phyloP scores from a whole-genome alignment of 192 early-diverging fungal species.

The Umbelopsis ramanniana region DNA sequence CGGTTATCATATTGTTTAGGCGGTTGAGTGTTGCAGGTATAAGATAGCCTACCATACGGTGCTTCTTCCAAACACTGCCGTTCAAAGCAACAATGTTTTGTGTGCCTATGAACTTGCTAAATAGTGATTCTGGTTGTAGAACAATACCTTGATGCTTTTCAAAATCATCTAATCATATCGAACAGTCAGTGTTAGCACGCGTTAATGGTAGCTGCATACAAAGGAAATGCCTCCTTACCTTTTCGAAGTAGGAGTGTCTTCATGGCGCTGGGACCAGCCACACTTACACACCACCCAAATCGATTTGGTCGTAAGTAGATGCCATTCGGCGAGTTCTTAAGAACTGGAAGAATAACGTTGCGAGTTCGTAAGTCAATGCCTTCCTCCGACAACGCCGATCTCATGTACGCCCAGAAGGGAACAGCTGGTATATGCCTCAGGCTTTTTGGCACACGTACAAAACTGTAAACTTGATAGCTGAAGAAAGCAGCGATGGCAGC shows the following conservation, averaged over 20 bases:
- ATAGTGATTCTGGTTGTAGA: background rate
- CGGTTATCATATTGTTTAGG: background rate
- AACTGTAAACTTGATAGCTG: background rate
- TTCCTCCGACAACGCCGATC: background rate
- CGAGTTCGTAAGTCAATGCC: background rate
- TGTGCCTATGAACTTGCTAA: background rate
- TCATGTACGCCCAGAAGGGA: background rate
- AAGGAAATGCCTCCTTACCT: background rate
- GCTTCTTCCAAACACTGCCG: slow-evolving; percentile 33
- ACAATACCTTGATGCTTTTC: background rate
- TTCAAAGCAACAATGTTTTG: slow-evolving; percentile 30
- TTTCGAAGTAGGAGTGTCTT: background rate
- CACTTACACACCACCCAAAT: background rate
- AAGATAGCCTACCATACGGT: slow-evolving; percentile 30
- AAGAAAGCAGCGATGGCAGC: background rate
- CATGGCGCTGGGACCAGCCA: background rate
- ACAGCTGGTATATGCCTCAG: slow-evolving; percentile 4
- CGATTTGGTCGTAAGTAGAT: background rate
- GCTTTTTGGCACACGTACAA: background rate
- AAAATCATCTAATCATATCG: background rate
- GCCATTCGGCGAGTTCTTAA: background rate
- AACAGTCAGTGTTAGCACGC: background rate
- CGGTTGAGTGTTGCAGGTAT: background rate
- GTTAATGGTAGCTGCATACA: no score
- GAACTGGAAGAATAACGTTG: background rate